Conservation (phyloP, 495 filamentous ascomycete genomes). For the Recurvomyces mirabilis region DNA sequence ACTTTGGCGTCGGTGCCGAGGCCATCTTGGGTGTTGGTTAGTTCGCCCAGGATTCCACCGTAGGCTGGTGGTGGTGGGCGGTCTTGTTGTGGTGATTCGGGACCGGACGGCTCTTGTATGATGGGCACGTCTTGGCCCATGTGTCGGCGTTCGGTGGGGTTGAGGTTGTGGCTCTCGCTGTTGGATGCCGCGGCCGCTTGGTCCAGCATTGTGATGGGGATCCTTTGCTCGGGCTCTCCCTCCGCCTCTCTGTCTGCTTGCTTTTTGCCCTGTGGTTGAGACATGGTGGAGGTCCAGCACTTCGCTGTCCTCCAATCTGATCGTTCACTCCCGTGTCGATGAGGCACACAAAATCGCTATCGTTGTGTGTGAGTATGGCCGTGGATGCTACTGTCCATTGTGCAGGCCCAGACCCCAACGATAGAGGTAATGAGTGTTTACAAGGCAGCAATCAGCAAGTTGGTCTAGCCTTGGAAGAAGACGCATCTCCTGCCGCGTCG, state of each 20-base stretch:
- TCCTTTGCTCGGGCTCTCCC: neutral
- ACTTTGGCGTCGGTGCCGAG: slow-evolving; percentile 44
- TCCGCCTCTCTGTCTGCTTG: neutral
- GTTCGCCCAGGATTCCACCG: slow-evolving; percentile 37
- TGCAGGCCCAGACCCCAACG: no score
- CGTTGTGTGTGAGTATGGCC: neutral
- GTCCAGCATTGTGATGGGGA: slow-evolving; percentile 1
- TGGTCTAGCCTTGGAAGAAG: neutral
- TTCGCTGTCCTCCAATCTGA: neutral
- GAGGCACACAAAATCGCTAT: neutral
- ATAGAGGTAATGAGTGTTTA: no score
- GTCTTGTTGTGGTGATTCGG: neutral
- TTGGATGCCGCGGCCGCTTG: slow-evolving; percentile 6
- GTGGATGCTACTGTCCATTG: neutral
- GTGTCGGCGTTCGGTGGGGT: slow-evolving; percentile 3
- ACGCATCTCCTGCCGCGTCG: neutral
- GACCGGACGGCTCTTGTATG: neutral
- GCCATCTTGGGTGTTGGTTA: slow-evolving; percentile 41
- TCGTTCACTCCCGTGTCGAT: neutral
- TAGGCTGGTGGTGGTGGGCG: slow-evolving; percentile 39
- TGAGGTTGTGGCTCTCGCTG: neutral
- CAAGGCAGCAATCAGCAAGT: neutral
- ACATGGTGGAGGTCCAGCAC: neutral
- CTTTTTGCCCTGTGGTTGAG: neutral
- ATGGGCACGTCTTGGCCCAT: slow-evolving; percentile 10